These are phyloP conservation scores for Geranium brycei DNA, from an alignment of 345 rosid species.

Conservation along the genomic window DNA sequence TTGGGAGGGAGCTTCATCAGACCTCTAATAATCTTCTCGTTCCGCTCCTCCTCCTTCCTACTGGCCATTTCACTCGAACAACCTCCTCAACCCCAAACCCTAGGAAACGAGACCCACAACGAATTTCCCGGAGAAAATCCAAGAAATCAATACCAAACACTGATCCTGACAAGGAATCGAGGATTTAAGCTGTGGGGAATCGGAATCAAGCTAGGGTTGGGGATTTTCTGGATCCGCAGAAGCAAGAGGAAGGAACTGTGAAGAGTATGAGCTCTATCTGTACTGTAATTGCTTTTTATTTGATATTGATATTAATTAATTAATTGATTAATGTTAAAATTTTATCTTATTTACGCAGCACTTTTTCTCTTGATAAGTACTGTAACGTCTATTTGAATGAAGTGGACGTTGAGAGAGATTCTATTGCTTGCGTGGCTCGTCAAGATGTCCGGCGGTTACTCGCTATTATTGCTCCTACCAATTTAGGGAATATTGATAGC, in stretches of 20 bases:
- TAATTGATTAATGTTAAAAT: background rate
- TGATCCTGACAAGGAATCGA: background rate
- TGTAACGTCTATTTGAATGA: background rate
- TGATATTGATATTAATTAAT: no score
- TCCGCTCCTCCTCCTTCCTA: slow-evolving; percentile 83
- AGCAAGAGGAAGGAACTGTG: background rate
- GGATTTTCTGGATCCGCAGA: background rate
- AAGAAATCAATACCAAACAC: no score
- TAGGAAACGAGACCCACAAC: background rate
- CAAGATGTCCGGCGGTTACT: background rate
- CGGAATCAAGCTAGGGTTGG: background rate
- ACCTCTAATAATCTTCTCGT: slow-evolving; percentile 91
- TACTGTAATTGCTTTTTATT: no score
- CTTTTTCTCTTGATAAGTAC: background rate
- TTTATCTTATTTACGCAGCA: no score
- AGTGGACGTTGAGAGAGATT: background rate
- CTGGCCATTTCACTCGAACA: slow-evolving; percentile 50
- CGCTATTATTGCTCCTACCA: no score
- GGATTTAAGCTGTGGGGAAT: background rate
- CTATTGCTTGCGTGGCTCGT: background rate
- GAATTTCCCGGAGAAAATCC: background rate
- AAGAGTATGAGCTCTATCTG: background rate
- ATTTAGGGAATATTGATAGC: no score
- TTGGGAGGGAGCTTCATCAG: slow-evolving; percentile 97
- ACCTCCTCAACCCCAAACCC: slow-evolving; percentile 6